A percentile compares a stretch with the other conserved stretches of the same genome.
These are phyloP conservation scores for Gymnopus androsaceus DNA, from an alignment of 1,284 basidiomycete genomes.

Conservation along the genomic window DNA sequence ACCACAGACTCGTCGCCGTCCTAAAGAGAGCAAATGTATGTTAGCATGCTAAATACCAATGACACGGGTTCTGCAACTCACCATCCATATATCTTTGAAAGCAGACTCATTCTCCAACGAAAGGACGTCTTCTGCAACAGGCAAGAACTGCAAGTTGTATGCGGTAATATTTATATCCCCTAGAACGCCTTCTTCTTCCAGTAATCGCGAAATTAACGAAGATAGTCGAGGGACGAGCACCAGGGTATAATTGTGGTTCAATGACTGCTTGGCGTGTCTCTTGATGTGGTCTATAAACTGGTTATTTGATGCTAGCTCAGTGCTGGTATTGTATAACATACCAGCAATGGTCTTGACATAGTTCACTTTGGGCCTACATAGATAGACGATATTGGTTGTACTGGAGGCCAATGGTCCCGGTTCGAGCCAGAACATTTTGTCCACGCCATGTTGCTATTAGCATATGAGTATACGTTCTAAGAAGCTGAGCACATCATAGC, in stretches of 20 bases:
- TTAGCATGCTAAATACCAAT: too few species aligned
- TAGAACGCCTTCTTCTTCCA: constrained; percentile 91
- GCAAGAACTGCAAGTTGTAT: constrained; percentile 92
- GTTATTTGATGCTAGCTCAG: constrained; percentile 19
- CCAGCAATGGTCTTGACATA: constrained; percentile 91
- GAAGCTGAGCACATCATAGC: constrained; percentile 19
- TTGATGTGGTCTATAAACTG: constrained; percentile 77
- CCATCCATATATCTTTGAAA: constrained; percentile 86
- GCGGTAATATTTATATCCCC: constrained; percentile 86
- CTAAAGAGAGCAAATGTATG: constrained; percentile 39
- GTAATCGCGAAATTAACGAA: constrained; percentile 77
- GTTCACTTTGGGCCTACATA: constrained; percentile 86
- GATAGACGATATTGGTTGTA: constrained; percentile 91
- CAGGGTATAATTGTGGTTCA: constrained; percentile 83
- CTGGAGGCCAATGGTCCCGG: constrained; percentile 79
- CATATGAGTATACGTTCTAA: too few species aligned
- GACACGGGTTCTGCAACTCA: too few species aligned
- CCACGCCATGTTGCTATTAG: constrained; percentile 94
- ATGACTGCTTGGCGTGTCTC: constrained; percentile 63
- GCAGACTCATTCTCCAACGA: constrained; percentile 85
- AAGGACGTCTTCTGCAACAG: constrained; percentile 87
- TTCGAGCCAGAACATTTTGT: constrained; percentile 99
- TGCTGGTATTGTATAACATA: constrained; percentile 40
- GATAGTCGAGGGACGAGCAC: constrained; percentile 89
- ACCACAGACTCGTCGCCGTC: constrained; percentile 93